Evolutionary conservation across 176 grass and related monocot genomes (phyloP), one percentile per base, ranked within the genome.

Genomic region (Aegilops speltoides): DNA sequence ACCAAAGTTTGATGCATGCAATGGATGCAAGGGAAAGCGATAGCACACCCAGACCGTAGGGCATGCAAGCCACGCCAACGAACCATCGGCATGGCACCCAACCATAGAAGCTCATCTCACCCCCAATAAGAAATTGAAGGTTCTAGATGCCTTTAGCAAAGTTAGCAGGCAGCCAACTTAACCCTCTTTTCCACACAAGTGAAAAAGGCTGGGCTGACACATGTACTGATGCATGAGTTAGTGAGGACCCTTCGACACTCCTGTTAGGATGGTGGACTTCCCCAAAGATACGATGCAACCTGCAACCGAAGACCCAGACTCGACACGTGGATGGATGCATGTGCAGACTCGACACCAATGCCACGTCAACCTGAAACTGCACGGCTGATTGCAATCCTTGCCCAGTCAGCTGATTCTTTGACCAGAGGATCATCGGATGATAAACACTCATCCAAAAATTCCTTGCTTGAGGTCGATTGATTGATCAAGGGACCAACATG

Each of bases 401-500:
- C 92, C 94, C 94, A 97, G 79, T 94, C 92, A 28, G 94, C 94
- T 66, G 94, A 94, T 77, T 94, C 89, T 84, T 93, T 94, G 63
- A 97, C 77, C 87, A 84, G 76, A 65, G 86, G 87, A 83, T 97
- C 94, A 85, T 97, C 92, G 12, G 92, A 97, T 50, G 81, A 76
- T 79, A 97, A 89, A 76, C 94, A 94, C 66, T 97, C 94, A 7
- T 94, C 94, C 67, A 97, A 86, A 82, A 97, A 89, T 45, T 86
- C 64, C 90, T 92, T 86, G 88, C 89, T 88, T 16, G 92, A 92
- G 20, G 83, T 29, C 23, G 92, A 94, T 75, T 94, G 89, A 74
- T 54, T 86, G 79, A 97, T 94, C 83, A 92, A 92, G 28, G 87
- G 89, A 28, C 92, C 88, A 83, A 90, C 90, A 88, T 97, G 75